Conservation (phyloP, 768 basidiomycete genomes). For the Lentinus brumalis region DNA sequence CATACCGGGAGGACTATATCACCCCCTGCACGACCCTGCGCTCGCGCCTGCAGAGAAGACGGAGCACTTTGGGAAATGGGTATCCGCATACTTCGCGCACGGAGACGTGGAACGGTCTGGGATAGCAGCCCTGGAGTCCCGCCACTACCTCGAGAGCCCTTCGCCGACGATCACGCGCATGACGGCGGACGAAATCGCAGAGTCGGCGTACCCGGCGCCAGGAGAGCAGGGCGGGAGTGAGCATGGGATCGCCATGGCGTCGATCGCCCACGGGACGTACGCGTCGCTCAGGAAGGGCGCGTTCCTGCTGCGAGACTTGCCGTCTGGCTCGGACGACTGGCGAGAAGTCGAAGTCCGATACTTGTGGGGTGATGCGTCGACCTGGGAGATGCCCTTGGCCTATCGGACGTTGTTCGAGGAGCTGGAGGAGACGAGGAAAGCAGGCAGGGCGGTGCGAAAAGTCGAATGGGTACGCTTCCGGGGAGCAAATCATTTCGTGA, state of each 20-base stretch:
- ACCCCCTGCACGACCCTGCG: constrained; percentile 1
- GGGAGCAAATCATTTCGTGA: constrained; percentile 24
- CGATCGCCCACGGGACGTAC: not conserved
- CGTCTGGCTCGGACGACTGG: not conserved
- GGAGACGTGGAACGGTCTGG: constrained; percentile 12
- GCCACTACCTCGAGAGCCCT: not conserved
- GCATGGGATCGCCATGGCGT: not conserved
- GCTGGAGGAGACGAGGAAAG: not conserved
- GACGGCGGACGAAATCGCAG: constrained; percentile 7
- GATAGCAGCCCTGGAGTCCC: constrained; percentile 1
- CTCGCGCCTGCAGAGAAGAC: not conserved
- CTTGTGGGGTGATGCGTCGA: not conserved
- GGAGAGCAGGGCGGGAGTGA: not conserved
- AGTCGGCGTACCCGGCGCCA: not conserved
- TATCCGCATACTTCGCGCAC: constrained; percentile 17
- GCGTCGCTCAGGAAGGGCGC: not conserved
- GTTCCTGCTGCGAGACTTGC: not conserved
- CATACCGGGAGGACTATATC: not conserved
- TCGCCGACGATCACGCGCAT: not conserved
- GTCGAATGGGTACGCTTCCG: not conserved
- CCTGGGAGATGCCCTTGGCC: constrained; percentile 8
- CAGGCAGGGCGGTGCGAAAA: not conserved
- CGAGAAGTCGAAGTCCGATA: not conserved
- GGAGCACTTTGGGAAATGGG: constrained; percentile 4
- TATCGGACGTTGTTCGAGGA: not conserved